Evolutionary conservation across 192 early-diverging fungal species (phyloP), one percentile per base, ranked within the genome.

Genomic region (Pecoramyces ruminantium): DNA sequence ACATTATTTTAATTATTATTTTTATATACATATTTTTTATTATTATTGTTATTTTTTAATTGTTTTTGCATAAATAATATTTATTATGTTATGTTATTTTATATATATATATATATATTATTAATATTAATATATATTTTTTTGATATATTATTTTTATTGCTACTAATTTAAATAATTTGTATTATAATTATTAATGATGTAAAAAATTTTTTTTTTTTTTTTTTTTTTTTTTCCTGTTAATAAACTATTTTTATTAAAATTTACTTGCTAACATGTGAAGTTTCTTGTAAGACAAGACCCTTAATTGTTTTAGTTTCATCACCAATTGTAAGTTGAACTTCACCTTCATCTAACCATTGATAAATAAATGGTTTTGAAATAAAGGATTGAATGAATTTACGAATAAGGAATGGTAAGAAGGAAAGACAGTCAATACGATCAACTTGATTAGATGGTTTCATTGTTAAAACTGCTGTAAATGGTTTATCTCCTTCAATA

Each of bases 301-400:
- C 51, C 9, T 67, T 67, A 67, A 67, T 67, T 11, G 18, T 67
- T n/a, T 11, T 67, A 0, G 1, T 86, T 42, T 92, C 88, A n/a
- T 92, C 90, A n/a, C 92, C 96, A 79, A 98, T 81, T 17, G 86
- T 90, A 28, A 98, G 86, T 77, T 90, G 88, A 42, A 92, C 92
- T 14, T 85, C 86, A 5, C 91, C 92, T 38, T 92, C 90, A 79
- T 96, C 92, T 79, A 93, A 90, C 92, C 96, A 96, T 85, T 98
- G 95, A 85, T 96, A 98, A 38, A 96, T 89, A 81, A 92, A 97
- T 38, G 97, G 97, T 81, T 94, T 94, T 28, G 95, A 96, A 30
- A 98, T 92, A 81, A 97, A 92, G 0, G 95, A 93, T 87, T 97
- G 94, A 58, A 98, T 94, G 67, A 97, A 84, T 81, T 93, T 95